phyloP scores from a whole-genome alignment of 345 rosid genomes.

The Turnera subulata region DNA sequence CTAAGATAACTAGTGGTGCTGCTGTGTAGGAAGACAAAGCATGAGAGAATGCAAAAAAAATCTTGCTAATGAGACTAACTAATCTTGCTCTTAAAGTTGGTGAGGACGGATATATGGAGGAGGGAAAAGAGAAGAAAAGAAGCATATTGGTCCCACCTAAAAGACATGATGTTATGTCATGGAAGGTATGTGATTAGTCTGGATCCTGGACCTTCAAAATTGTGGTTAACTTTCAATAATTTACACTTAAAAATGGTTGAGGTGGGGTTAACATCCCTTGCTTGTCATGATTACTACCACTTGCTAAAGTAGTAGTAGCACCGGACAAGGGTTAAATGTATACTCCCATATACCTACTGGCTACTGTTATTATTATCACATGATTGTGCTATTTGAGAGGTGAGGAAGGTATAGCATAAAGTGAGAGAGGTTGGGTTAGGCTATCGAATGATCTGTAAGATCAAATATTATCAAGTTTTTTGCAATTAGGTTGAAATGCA shows the following conservation, averaged over 20 bases:
- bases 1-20: background rate
- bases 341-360: background rate
- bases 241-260: background rate
- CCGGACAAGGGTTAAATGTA: background rate
- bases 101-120: background rate
- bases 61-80: conserved; percentile 12
- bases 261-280: conserved; percentile 12
- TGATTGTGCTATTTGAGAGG: conserved; percentile 4
- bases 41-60: background rate
- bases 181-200: conserved; percentile 25
- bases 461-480: too few relatives aligned
- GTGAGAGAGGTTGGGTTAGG: too few relatives aligned
- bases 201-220: conserved; percentile 22
- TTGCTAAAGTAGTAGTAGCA: background rate
- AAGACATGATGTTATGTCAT: conserved; percentile 4
- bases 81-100: conserved; percentile 22
- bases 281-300: conserved; percentile 29
- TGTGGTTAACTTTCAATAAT: conserved; percentile 3
- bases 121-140: background rate
- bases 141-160: conserved; percentile 22
- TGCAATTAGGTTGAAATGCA: too few relatives aligned
- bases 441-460: too few relatives aligned
- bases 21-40: background rate
- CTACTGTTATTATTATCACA: conserved; percentile 12
- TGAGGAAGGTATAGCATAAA: too few relatives aligned